A percentile compares a stretch with the other conserved stretches of the same genome.
Evolutionary conservation across 2,329 filamentous ascomycete genomes (phyloP).

Genomic region (Pseudopithomyces maydicus): DNA sequence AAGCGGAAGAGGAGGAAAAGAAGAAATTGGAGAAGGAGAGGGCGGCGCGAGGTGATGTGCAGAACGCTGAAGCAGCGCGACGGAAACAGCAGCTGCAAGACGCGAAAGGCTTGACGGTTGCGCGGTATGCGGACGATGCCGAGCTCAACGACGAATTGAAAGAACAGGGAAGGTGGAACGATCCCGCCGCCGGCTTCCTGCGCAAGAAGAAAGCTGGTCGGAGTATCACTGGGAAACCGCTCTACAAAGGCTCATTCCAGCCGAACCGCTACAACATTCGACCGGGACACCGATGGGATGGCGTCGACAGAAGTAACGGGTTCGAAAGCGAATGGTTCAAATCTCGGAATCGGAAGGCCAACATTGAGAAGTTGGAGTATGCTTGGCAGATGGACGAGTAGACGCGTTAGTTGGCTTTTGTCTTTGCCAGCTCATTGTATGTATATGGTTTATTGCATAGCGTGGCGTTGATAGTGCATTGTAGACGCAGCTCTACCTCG

Average conservation of each 20-base stretch:
- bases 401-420: background rate
- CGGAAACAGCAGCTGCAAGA: slow-evolving; percentile 74
- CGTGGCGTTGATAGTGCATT: background rate
- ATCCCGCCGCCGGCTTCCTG: slow-evolving; percentile 86
- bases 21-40: slow-evolving; percentile 70
- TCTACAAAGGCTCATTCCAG: slow-evolving; percentile 79
- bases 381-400: slow-evolving; percentile 96
- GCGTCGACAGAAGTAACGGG: slow-evolving; percentile 89
- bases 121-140: slow-evolving; percentile 80
- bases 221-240: slow-evolving; percentile 61
- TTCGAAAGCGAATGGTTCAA: slow-evolving; percentile 95
- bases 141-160: slow-evolving; percentile 85
- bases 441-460: slow-evolving; percentile 3
- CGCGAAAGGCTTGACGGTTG: slow-evolving; percentile 80
- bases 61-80: slow-evolving; percentile 69
- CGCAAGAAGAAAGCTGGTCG: slow-evolving; percentile 55
- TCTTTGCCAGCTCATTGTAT: background rate
- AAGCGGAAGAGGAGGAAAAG: slow-evolving; percentile 71
- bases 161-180: slow-evolving; percentile 82
- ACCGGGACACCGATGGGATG: slow-evolving; percentile 95
- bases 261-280: slow-evolving; percentile 94
- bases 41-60: slow-evolving; percentile 82
- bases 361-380: slow-evolving; percentile 82
- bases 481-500: too few species aligned
- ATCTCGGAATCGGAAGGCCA: slow-evolving; percentile 76